phyloP scores from a whole-genome alignment of 1,139 yeast genomes.

The Suhomyces bribrorum region DNA sequence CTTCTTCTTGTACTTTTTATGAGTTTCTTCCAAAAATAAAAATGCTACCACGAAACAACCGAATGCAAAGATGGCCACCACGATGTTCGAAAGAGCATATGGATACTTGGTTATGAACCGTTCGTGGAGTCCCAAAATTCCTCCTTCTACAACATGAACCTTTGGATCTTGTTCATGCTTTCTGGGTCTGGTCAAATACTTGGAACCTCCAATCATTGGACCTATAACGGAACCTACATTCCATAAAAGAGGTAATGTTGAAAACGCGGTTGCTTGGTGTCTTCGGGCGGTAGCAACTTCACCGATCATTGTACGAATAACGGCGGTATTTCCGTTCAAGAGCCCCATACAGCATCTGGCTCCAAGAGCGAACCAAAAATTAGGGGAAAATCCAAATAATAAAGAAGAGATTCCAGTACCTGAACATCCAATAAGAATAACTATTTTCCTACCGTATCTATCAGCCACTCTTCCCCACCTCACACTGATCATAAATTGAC shows the following conservation, averaged over 20 bases:
- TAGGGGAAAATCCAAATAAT: slow-evolving; percentile 37
- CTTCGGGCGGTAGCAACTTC: slow-evolving; percentile 38
- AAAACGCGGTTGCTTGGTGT: slow-evolving; percentile 42
- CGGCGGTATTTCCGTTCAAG: slow-evolving; percentile 41
- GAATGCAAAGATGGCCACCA: slow-evolving; percentile 47
- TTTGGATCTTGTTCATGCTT: slow-evolving; percentile 10
- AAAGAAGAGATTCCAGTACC: slow-evolving; percentile 34
- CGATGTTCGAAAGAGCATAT: slow-evolving; percentile 61
- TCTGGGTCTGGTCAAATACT: slow-evolving; percentile 35
- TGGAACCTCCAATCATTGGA: slow-evolving; percentile 58
- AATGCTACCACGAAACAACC: slow-evolving; percentile 43
- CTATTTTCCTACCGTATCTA: slow-evolving; percentile 34
- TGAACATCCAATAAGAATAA: slow-evolving; percentile 31
- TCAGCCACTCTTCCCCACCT: slow-evolving; percentile 40
- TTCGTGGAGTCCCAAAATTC: slow-evolving; percentile 15
- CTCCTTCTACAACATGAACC: background rate
- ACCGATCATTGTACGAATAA: slow-evolving; percentile 40
- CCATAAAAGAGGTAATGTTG: slow-evolving; percentile 37
- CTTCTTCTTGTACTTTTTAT: slow-evolving; percentile 39
- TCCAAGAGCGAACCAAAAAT: slow-evolving; percentile 34
- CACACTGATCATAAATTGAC: slow-evolving; percentile 38
- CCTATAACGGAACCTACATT: slow-evolving; percentile 31
- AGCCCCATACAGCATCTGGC: slow-evolving; percentile 38
- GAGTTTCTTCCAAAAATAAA: slow-evolving; percentile 65
- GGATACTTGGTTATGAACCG: slow-evolving; percentile 47